phyloP scores from a whole-genome alignment of 345 rosid genomes.

The Eucalyptus virginea region DNA sequence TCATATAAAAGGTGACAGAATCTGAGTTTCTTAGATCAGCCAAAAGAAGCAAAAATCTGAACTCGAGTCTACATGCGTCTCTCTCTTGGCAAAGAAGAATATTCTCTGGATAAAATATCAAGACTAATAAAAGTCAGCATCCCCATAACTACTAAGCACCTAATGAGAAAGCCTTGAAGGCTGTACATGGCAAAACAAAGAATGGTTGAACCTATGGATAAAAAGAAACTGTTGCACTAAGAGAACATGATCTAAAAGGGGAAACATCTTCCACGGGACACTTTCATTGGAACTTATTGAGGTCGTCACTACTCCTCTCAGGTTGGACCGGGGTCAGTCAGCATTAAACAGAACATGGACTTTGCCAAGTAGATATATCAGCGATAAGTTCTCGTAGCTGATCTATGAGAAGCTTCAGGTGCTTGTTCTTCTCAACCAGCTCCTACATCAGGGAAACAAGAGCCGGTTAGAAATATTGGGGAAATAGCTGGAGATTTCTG shows the following conservation, averaged over 20 bases:
- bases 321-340: background rate
- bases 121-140: background rate
- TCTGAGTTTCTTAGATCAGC: background rate
- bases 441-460: constrained; percentile 28
- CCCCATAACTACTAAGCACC: background rate
- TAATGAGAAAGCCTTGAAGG: background rate
- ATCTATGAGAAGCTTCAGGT: constrained; percentile 72
- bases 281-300: background rate
- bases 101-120: background rate
- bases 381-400: constrained; percentile 61
- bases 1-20: background rate
- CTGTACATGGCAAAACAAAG: background rate
- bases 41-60: background rate
- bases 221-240: background rate
- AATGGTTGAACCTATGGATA: background rate
- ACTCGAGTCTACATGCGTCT: background rate
- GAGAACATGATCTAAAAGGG: background rate
- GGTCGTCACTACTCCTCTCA: background rate
- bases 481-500: background rate
- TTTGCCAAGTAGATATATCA: constrained; percentile 88
- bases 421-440: constrained; percentile 62
- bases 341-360: constrained; percentile 59
- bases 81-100: background rate
- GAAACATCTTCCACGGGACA: background rate
- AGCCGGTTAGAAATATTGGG: background rate